These are phyloP conservation scores for Gossypium mustelinum DNA, from an alignment of 345 rosid genomes.

Conservation along the genomic window DNA sequence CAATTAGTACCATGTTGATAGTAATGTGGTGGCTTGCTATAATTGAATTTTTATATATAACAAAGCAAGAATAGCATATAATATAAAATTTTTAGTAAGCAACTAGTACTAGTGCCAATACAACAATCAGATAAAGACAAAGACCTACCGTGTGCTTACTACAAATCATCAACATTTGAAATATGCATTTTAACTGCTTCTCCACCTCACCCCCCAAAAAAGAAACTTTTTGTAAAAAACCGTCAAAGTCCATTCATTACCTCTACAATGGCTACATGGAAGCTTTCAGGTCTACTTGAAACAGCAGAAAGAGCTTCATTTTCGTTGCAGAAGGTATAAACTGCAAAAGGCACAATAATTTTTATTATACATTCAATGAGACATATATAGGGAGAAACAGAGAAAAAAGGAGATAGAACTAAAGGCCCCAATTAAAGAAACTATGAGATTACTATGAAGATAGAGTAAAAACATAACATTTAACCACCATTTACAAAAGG, in stretches of 20 bases:
- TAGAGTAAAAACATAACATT: background rate
- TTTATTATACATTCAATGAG: background rate
- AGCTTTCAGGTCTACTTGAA: constrained; percentile 53
- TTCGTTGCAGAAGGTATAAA: constrained; percentile 66
- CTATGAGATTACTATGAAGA: background rate
- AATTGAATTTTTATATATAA: background rate
- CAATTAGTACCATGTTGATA: background rate
- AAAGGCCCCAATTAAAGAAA: constrained; percentile 16
- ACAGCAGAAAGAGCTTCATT: constrained; percentile 68
- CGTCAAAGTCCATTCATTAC: constrained; percentile 29
- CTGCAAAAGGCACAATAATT: constrained; percentile 36
- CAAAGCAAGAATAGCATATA: background rate
- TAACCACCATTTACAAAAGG: background rate
- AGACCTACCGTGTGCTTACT: background rate
- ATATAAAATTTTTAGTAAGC: background rate
- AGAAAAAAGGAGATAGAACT: constrained; percentile 13
- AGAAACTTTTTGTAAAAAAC: background rate
- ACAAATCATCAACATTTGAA: background rate
- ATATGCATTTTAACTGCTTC: background rate
- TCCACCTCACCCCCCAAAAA: background rate
- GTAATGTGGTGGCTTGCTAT: background rate
- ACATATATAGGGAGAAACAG: background rate
- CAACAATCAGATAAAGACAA: background rate
- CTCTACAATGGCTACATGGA: constrained; percentile 88
- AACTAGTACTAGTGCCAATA: background rate